Evolutionary conservation across 2,329 filamentous ascomycete genomes (phyloP), one percentile per base, ranked within the genome.

Genomic region (Colletotrichum sp.): DNA sequence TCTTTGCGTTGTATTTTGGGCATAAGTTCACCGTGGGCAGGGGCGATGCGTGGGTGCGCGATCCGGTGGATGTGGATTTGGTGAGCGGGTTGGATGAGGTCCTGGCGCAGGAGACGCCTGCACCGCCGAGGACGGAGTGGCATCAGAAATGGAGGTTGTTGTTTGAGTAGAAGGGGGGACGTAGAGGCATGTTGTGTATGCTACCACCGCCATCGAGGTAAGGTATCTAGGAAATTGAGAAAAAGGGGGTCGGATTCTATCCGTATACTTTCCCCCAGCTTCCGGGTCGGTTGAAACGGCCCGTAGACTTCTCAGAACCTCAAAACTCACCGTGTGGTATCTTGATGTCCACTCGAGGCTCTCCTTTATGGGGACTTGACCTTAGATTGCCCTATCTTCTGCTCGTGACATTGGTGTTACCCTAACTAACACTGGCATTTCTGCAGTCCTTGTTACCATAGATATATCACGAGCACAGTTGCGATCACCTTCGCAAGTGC

Each of bases 1-100:
- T 93, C 77, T 78, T 88, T 3, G 86, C 89, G 5, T 80, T 93
- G 16, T 93, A 89, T 76, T 66, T 88, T 2, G 90, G 88, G 2
- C 92, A 93, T 83, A 57, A 29, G 54, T 24, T 57, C 24, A 51
- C 43, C 43, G 43, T 51, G 43, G 43, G 43, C 43, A 51, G 43
- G 12, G 43, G n/a, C 43, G 43, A 51, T 21, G 43, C 43, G 11
- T 51, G 43, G 43, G 43, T 21, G 43, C 43, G 43, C 11, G 43
- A 51, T 13, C 1, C n/a, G n/a, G 21, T 13, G n/a, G 43, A 51
- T n/a, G 43, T 51, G 43, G 43, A 51, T 5, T 3, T 51, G 43
- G 43, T 51, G 43, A 51, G 43, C 43, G 43, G 43, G n/a, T 2
- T 51, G 43, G n/a, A 51, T n/a, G 43, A 51, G 12, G 43, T 51